Base-by-base conservation (phyloP, 129 eudicot species). In the Artemisia argyi region DNA sequence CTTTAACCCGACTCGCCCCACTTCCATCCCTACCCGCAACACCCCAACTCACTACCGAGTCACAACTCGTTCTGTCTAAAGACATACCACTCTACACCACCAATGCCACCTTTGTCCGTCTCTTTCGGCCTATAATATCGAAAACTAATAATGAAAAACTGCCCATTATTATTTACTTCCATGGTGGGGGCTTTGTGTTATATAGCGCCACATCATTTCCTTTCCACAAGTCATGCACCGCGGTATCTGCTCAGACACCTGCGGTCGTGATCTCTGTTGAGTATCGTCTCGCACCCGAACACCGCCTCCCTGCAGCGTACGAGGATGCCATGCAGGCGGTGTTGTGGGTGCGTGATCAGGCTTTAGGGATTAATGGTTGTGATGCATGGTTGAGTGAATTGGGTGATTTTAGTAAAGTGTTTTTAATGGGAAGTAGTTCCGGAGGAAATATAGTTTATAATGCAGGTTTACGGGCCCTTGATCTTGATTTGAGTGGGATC, bases 111-210 rank as follows among this genome's bases (percentile, higher is more conserved):
- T 89, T 83, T 84, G 68, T 92, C 62, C 96, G 98, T 76, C 86
- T 92, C 79, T 92, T 66, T 69, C 88, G 88, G 55, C 98, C 98
- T 5, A 19, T 59, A 6, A 5, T 54, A 19, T 61, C 72, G 17
- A 22, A 53, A 51, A 20, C 66, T 79, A 7, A 67, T 81, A 7
- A 24, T 72, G 14, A 19, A 11, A 89, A 92, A 57, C 82, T 92
- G 59, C 98, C 98, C 1, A 52, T 89, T 66, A 55, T 92, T 19
- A 49, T 92, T 49, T 80, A 92, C 77, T 87, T 83, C 80, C 95
- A 92, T 55, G 96, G 92, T 4, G 98, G 98, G n/a, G 98, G 98
- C 0, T 92, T 92, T 56, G 71, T 92, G 3, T 44, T 85, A 12
- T 83, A 74, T 26, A 86, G 94, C 17, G 89, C 89, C 39, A 55